Evolutionary conservation across 208 protist species (phyloP).

Genomic region (Entamoeba moshkovskii): DNA sequence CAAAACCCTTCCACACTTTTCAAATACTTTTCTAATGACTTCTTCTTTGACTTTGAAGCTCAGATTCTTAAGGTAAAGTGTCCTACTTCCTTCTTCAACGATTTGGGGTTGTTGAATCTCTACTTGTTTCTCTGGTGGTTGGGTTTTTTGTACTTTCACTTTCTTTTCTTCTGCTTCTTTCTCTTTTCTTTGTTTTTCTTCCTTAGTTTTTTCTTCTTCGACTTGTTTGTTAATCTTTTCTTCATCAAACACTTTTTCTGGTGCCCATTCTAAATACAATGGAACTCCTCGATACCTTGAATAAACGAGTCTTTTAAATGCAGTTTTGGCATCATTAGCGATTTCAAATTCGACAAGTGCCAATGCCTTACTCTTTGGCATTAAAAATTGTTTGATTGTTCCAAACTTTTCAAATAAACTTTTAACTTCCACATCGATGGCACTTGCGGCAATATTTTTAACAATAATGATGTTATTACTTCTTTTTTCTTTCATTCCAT

Average conservation of each 20-base stretch:
- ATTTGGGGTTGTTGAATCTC: neutral
- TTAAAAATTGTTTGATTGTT: constrained; percentile 36
- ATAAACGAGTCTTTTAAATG: constrained; percentile 79
- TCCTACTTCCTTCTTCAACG: constrained; percentile 14
- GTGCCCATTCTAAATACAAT: constrained; percentile 90
- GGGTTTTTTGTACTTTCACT: neutral
- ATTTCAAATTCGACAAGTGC: constrained; percentile 52
- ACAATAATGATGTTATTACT: constrained; percentile 45
- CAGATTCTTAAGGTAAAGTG: constrained; percentile 71
- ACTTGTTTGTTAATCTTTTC: neutral
- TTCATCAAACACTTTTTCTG: constrained; percentile 53
- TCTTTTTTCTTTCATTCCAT: neutral
- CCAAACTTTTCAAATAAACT: constrained; percentile 35
- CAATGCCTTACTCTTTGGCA: constrained; percentile 40
- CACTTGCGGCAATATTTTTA: constrained; percentile 51
- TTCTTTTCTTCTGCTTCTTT: constrained; percentile 5
- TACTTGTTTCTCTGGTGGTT: neutral
- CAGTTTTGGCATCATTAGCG: constrained; percentile 54
- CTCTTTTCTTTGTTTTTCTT: neutral
- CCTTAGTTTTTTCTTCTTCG: neutral
- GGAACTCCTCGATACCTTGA: constrained; percentile 68
- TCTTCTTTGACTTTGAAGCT: constrained; percentile 65
- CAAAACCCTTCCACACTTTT: constrained; percentile 7
- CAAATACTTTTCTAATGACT: constrained; percentile 37
- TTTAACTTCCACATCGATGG: constrained; percentile 36